A percentile compares a stretch with the other conserved stretches of the same genome.
Evolutionary conservation across 352 stramenopile species (phyloP).

Genomic region (Phytophthora megakarya): DNA sequence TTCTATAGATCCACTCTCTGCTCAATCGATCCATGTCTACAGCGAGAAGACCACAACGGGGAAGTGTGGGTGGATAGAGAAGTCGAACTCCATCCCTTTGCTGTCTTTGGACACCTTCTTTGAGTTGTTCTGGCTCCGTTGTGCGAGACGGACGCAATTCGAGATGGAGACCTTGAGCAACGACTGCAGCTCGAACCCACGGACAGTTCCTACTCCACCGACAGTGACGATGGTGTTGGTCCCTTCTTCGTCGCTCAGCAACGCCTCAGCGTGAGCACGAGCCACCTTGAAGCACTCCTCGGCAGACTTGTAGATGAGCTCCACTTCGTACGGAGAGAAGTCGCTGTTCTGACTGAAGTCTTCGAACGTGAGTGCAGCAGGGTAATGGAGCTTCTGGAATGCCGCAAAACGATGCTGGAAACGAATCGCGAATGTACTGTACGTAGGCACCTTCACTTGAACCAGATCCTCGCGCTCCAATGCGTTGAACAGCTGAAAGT

Average conservation of each 20-base stretch:
- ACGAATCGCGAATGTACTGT: conserved; percentile 68
- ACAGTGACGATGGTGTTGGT: conserved; percentile 22
- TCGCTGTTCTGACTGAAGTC: conserved; percentile 82
- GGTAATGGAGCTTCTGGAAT: conserved; percentile 78
- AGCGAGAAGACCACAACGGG: conserved; percentile 48
- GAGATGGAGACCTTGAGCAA: conserved; percentile 66
- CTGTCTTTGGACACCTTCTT: conserved; percentile 20
- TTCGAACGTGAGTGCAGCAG: conserved; percentile 67
- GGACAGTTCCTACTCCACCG: conserved; percentile 28
- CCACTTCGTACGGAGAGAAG: conserved; percentile 71
- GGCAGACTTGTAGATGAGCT: conserved; percentile 83
- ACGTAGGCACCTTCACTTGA: conserved; percentile 45
- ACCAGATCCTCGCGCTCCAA: conserved; percentile 78
- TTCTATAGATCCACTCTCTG: conserved; percentile 4
- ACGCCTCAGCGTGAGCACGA: conserved; percentile 53
- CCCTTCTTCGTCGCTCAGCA: conserved; percentile 47
- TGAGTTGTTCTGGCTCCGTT: conserved; percentile 52
- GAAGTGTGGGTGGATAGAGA: conserved; percentile 73
- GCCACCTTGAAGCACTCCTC: conserved; percentile 87
- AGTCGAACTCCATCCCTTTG: conserved; percentile 55
- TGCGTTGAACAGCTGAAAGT: conserved; percentile 79
- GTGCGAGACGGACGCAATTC: conserved; percentile 65
- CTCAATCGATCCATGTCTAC: conserved; percentile 3
- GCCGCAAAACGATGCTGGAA: conserved; percentile 82
- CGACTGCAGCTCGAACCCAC: conserved; percentile 53